Percentiles rank a stretch among this genome's conserved stretches.
Conservation (phyloP, 768 basidiomycete species). For the Brasilioporus rufonigricans region DNA sequence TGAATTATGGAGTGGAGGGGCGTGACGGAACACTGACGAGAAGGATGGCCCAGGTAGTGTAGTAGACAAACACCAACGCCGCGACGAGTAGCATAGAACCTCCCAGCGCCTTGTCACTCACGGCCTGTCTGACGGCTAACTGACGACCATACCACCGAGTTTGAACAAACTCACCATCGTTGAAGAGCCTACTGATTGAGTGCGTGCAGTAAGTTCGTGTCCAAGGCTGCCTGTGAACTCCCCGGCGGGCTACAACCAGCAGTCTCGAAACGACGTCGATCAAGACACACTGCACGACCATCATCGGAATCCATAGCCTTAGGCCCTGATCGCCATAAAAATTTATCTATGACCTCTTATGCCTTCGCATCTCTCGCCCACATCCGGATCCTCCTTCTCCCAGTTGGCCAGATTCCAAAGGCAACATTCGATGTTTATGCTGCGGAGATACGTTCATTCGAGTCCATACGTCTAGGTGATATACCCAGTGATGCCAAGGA, state of each 20-base stretch:
- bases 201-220: conserved; percentile 6
- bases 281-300: no score
- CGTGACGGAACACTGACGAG: conserved; percentile 50
- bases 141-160: not conserved
- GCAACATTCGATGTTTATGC: conserved; percentile 74
- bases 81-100: conserved; percentile 78
- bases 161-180: conserved; percentile 25
- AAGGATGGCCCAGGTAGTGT: conserved; percentile 88
- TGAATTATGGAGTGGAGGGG: not conserved
- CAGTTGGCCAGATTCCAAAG: conserved; percentile 73
- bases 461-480: conserved; percentile 73
- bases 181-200: not conserved
- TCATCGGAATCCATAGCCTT: no score
- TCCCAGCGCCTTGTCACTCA: conserved; percentile 80
- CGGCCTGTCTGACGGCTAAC: conserved; percentile 45
- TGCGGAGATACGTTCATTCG: conserved; percentile 68
- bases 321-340: no score
- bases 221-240: conserved; percentile 9
- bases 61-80: conserved; percentile 78
- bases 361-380: conserved; percentile 84
- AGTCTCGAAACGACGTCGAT: no score
- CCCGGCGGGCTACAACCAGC: no score
- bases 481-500: conserved; percentile 79
- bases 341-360: conserved; percentile 56
- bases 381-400: conserved; percentile 80